Percentiles rank a stretch among this genome's conserved stretches.
Evolutionary conservation across 208 protist genomes (phyloP).

Genomic region (Histomonas meleagridis): DNA sequence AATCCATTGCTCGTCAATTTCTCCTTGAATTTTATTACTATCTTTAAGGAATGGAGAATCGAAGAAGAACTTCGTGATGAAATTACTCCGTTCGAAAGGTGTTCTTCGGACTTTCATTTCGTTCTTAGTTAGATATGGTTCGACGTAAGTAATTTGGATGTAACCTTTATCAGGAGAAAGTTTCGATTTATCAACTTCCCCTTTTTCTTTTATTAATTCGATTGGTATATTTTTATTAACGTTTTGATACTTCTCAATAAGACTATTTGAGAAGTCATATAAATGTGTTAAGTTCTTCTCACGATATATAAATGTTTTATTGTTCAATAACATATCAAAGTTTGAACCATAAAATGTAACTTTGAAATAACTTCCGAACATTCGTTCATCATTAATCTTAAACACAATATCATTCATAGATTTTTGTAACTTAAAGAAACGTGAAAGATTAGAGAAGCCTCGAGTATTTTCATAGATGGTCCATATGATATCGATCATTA

Average conservation of each 20-base stretch:
- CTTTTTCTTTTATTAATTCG: not conserved
- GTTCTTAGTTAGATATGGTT: not conserved
- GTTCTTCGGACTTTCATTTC: not conserved
- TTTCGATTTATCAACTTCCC: not conserved
- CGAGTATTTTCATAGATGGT: not conserved
- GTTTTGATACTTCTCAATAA: not conserved
- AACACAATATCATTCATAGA: not conserved
- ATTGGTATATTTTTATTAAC: not conserved
- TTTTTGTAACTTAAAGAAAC: not conserved
- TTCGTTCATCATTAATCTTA: not conserved
- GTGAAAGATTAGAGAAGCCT: not conserved
- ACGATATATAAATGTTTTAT: not conserved
- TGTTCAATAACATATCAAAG: not conserved
- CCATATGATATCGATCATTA: not conserved
- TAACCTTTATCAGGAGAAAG: not conserved
- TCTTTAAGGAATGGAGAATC: not conserved
- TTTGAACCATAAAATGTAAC: not conserved
- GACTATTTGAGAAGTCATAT: not conserved
- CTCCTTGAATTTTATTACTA: not conserved
- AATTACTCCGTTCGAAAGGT: not conserved
- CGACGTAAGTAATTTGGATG: conserved; percentile 20
- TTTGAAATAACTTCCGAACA: not conserved
- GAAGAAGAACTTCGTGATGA: not conserved
- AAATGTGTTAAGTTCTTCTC: not conserved
- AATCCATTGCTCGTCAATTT: not conserved